These are phyloP conservation scores for Fagus sylvatica DNA, from an alignment of 306 rosid species.

Conservation along the genomic window DNA sequence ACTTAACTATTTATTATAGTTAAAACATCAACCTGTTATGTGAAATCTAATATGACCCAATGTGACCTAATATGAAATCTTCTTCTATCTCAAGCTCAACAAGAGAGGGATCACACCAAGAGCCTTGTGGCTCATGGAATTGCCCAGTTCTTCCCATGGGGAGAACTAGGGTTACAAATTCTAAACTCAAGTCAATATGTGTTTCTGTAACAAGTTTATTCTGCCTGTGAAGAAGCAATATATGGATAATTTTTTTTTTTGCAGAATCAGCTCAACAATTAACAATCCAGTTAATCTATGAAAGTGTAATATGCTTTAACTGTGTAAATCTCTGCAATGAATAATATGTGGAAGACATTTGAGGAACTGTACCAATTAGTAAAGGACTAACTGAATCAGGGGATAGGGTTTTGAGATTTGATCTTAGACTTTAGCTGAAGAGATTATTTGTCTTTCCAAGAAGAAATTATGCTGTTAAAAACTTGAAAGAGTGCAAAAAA, in stretches of 20 bases:
- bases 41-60: too few species aligned
- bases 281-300: too few species aligned
- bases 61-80: constrained; percentile 10
- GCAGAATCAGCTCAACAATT: too few species aligned
- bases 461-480: not conserved
- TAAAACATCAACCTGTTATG: not conserved
- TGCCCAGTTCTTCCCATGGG: too few species aligned
- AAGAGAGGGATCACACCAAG: not conserved
- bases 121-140: too few species aligned
- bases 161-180: not conserved
- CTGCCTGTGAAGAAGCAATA: too few species aligned
- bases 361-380: not conserved
- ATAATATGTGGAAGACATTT: not conserved
- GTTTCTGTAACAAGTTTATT: not conserved
- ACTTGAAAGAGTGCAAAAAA: not conserved
- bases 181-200: not conserved
- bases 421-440: constrained; percentile 4
- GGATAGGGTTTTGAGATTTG: constrained; percentile 2
- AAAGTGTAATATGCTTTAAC: not conserved
- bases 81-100: not conserved
- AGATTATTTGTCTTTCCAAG: not conserved
- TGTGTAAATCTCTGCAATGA: not conserved
- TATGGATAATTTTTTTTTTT: too few species aligned
- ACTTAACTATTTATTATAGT: not conserved
- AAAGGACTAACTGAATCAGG: not conserved